Percentiles rank a stretch among this genome's conserved stretches.
Conservation (phyloP, 805 yeast species). For the Candida mattraensis region DNA sequence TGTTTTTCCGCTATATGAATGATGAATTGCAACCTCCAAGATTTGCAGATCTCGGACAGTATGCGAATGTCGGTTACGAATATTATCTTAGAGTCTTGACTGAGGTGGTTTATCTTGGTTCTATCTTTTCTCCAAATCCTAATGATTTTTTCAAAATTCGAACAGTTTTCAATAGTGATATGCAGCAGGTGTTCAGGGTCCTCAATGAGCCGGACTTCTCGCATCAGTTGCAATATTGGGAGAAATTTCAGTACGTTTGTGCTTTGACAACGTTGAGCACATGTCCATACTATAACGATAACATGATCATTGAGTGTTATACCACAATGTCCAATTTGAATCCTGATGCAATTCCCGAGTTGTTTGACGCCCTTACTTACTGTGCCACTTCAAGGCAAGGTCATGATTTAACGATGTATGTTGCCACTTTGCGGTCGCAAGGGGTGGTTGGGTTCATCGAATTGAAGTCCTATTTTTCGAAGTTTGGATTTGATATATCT, state of each 20-base stretch:
- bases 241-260: constrained; percentile 20
- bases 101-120: constrained; percentile 51
- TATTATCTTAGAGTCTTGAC: constrained; percentile 51
- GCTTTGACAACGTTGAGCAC: constrained; percentile 46
- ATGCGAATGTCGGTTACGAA: constrained; percentile 38
- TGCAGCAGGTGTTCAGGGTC: constrained; percentile 23
- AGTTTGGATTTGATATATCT: constrained; percentile 30
- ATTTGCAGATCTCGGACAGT: constrained; percentile 28
- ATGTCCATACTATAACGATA: constrained; percentile 49
- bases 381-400: constrained; percentile 50
- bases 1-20: constrained; percentile 42
- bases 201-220: constrained; percentile 27
- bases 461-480: constrained; percentile 27
- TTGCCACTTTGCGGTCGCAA: constrained; percentile 47
- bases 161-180: constrained; percentile 17
- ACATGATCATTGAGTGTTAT: constrained; percentile 47
- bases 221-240: constrained; percentile 27
- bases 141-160: constrained; percentile 21
- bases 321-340: constrained; percentile 42
- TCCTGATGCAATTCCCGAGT: constrained; percentile 44
- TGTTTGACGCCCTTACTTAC: constrained; percentile 56
- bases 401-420: constrained; percentile 43
- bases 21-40: constrained; percentile 33
- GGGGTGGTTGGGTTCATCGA: constrained; percentile 56
- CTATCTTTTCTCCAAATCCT: constrained; percentile 24